phyloP scores from a whole-genome alignment of 2,329 filamentous ascomycete genomes.

The Didymella sp. region DNA sequence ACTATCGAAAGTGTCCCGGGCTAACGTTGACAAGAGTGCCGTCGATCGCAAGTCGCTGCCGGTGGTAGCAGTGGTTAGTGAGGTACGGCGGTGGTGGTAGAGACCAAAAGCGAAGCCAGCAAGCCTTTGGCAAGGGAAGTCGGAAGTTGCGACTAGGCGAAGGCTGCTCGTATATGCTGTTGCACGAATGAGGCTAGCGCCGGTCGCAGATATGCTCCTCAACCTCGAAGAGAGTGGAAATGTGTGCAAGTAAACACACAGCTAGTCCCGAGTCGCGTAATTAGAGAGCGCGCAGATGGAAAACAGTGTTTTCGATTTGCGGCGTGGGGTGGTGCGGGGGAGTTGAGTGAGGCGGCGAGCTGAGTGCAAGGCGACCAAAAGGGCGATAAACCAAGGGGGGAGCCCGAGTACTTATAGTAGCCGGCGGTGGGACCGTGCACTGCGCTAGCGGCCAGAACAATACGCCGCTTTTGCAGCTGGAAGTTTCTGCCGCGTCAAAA shows the following conservation, averaged over 20 bases:
- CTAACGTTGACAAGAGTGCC: constrained; percentile 56
- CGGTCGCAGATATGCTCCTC: constrained; percentile 35
- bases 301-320: constrained; percentile 37
- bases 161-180: constrained; percentile 40
- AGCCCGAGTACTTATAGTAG: constrained; percentile 35
- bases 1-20: constrained; percentile 98
- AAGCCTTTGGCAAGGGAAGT: constrained; percentile 48
- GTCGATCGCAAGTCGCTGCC: constrained; percentile 34
- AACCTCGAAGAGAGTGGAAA: constrained; percentile 42
- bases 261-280: constrained; percentile 34
- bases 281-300: constrained; percentile 43
- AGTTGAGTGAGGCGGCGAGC: constrained; percentile 38
- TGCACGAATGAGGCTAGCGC: constrained; percentile 42
- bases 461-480: constrained; percentile 36
- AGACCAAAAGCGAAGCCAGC: constrained; percentile 53
- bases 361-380: constrained; percentile 40
- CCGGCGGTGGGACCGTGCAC: constrained; percentile 19
- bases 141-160: constrained; percentile 31
- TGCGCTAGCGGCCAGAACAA: constrained; percentile 19
- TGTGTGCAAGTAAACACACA: constrained; percentile 36
- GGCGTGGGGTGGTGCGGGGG: constrained; percentile 34
- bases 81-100: constrained; percentile 30
- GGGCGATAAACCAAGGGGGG: constrained; percentile 34
- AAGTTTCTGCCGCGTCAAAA: constrained; percentile 36
- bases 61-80: constrained; percentile 35